Evolutionary conservation across 2,329 filamentous ascomycete species (phyloP), one percentile per base, ranked within the genome.

Genomic region (Microcyclospora tardicrescens): DNA sequence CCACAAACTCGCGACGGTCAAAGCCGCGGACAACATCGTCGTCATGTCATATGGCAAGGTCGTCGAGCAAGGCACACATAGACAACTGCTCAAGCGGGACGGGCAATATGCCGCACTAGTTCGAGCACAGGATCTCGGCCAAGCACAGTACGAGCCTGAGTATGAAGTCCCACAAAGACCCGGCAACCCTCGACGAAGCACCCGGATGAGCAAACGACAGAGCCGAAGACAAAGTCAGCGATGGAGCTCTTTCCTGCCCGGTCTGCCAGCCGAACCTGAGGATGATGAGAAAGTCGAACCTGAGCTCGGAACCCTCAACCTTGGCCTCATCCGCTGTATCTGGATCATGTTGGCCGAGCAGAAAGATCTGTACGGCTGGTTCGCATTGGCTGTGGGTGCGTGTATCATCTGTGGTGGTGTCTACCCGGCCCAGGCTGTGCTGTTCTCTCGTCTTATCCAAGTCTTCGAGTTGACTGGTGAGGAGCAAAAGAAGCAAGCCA

Each of bases 361-460:
- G 30, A 45, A 44, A 4, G 43, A 54, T 3, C 48, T 64, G 10
- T 57, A 61, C 41, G 46, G 61, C 33, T 67, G 59, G 51, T 63
- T 62, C 30, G 42, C 60, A 6, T 49, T 60, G 3, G 56, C 59
- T 5, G 35, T 57, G 3, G 37, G 58, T 5, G 62, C 57, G 39
- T 60, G 55, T 46, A 9, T 61, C 14, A 46, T 49, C 19, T 47
- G 47, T 44, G 65, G 65, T 28, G 61, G 59, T 16, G 64, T 63
- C 0, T 69, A 61, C 41, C 67, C 68, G 2, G 64, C 62, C 2
- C 67, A 69, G 47, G 65, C 68, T 2, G 53, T 71, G 19, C 48
- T 74, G 0, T 72, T 73, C 44, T 64, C 68, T 2, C 57, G 64
- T 8, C 52, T 72, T 1, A 60, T 72, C 29, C 49, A 61, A 33